phyloP scores from a whole-genome alignment of 441 rosid genomes.

The Brassica balearica region DNA sequence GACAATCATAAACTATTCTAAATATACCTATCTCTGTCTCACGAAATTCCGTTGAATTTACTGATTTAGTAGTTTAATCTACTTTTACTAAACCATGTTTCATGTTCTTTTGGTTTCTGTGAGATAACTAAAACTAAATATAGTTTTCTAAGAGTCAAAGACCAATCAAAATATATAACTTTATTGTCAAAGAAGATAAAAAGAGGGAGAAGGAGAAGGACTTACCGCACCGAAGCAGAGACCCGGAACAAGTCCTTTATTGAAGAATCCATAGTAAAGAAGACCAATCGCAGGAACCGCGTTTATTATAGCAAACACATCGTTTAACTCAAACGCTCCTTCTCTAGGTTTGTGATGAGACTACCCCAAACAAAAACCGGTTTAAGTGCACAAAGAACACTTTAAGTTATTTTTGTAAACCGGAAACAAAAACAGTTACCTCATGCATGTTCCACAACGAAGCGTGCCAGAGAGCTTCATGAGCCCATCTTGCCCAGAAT shows the following conservation, averaged over 20 bases:
- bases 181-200: conserved; percentile 11
- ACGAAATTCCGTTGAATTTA: neutral
- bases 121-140: neutral
- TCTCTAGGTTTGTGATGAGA: conserved; percentile 90
- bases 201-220: conserved; percentile 13
- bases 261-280: conserved; percentile 75
- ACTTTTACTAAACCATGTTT: neutral
- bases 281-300: conserved; percentile 85
- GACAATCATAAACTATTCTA: neutral
- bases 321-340: conserved; percentile 89
- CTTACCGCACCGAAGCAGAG: conserved; percentile 94
- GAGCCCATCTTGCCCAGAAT: conserved; percentile 99
- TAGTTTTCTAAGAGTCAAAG: neutral
- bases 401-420: neutral
- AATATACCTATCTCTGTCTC: neutral
- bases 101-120: conserved; percentile 6
- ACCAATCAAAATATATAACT: neutral
- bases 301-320: conserved; percentile 80
- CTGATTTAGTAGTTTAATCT: neutral
- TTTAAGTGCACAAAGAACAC: neutral
- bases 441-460: conserved; percentile 82
- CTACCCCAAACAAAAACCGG: conserved; percentile 42
- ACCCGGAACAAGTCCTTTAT: conserved; percentile 81
- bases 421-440: conserved; percentile 17
- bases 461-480: conserved; percentile 93